A percentile compares a stretch with the other conserved stretches of the same genome.
phyloP scores from a whole-genome alignment of 495 filamentous ascomycete species.

The Penicillium roqueforti region DNA sequence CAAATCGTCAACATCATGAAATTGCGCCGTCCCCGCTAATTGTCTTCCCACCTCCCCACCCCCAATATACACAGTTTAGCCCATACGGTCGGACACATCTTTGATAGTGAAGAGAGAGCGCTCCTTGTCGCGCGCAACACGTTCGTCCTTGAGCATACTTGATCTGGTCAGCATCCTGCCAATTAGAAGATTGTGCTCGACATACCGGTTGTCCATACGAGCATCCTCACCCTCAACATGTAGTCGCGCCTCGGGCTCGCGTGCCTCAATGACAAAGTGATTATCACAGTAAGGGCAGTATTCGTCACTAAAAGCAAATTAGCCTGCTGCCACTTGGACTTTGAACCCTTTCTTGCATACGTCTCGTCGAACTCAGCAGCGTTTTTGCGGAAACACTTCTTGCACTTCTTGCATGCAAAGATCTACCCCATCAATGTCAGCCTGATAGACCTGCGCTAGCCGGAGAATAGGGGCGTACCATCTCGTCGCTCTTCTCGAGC shows the following conservation, averaged over 20 bases:
- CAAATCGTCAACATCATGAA: slow-evolving; percentile 36
- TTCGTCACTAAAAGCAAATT: slow-evolving; percentile 63
- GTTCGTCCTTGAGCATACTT: slow-evolving; percentile 91
- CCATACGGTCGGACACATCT: slow-evolving; percentile 67
- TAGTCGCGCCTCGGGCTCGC: slow-evolving; percentile 72
- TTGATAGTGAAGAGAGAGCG: slow-evolving; percentile 70
- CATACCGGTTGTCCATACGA: slow-evolving; percentile 65
- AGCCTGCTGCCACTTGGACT: slow-evolving; percentile 1
- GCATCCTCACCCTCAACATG: slow-evolving; percentile 88
- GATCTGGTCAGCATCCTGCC: slow-evolving; percentile 6
- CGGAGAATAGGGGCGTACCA: slow-evolving; percentile 48
- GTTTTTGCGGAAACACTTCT: slow-evolving; percentile 95
- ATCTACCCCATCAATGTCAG: slow-evolving; percentile 30
- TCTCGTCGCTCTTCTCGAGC: slow-evolving; percentile 73
- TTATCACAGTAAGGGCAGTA: slow-evolving; percentile 99
- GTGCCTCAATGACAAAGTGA: slow-evolving; percentile 88
- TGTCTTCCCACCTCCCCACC: background rate
- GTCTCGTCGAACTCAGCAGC: slow-evolving; percentile 84
- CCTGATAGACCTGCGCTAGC: background rate
- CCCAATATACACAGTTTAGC: slow-evolving; percentile 39
- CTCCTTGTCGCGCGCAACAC: slow-evolving; percentile 59
- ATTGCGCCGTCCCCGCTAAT: background rate
- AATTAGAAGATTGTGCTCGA: background rate
- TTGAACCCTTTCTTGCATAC: slow-evolving; percentile 29
- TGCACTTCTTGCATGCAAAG: slow-evolving; percentile 98